Evolutionary conservation across 345 rosid species (phyloP).

Genomic region (Syzygium grande): DNA sequence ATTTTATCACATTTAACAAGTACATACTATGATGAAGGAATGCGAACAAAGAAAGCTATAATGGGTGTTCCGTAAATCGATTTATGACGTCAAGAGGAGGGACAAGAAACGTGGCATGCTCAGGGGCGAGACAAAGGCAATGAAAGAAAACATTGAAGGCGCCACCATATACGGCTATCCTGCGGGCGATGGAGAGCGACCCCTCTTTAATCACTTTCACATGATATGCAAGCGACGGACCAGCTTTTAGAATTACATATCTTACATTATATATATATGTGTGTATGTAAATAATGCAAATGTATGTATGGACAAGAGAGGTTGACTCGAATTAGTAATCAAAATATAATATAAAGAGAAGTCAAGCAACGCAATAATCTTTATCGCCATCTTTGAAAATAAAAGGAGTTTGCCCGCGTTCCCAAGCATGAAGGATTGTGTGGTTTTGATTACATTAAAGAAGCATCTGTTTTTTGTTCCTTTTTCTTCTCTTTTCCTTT

Average conservation of each 20-base stretch:
- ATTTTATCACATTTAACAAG: not conserved
- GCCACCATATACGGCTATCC: not conserved
- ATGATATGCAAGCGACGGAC: not conserved
- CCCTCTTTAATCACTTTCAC: not conserved
- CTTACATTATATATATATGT: too few relatives aligned
- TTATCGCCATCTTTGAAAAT: not conserved
- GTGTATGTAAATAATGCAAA: not conserved
- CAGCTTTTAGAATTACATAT: not conserved
- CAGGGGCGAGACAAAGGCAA: not conserved
- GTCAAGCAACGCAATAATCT: not conserved
- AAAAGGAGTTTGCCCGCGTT: not conserved
- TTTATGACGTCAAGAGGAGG: not conserved
- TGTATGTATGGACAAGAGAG: not conserved
- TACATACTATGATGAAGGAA: not conserved
- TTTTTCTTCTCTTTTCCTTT: too few relatives aligned
- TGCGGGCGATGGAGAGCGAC: not conserved
- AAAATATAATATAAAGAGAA: not conserved
- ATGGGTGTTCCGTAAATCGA: not conserved
- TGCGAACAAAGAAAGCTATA: not conserved
- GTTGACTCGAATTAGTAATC: rapidly evolving
- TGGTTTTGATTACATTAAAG: not conserved
- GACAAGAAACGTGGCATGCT: not conserved
- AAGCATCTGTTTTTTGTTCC: not conserved
- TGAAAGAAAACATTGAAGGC: not conserved
- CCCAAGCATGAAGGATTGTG: not conserved